Evolutionary conservation across 2,329 filamentous ascomycete genomes (phyloP).

Genomic region (Basipetospora chlamydospora): DNA sequence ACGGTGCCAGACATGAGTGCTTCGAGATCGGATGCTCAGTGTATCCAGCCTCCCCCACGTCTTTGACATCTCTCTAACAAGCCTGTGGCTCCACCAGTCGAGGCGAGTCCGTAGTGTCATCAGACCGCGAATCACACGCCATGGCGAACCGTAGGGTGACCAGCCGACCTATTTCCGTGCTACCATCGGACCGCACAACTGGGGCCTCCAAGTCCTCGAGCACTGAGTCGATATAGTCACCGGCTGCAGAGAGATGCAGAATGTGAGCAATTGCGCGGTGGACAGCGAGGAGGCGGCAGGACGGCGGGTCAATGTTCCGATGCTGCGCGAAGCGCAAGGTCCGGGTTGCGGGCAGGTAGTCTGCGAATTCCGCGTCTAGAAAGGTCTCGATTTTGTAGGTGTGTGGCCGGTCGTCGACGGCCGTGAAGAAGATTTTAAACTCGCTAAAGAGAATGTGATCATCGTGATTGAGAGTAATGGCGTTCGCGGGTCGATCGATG

Average conservation of each 20-base stretch:
- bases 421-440: not conserved
- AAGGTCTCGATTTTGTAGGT: not conserved
- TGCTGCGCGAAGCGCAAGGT: not conserved
- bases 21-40: too few relatives aligned
- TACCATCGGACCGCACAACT: not conserved
- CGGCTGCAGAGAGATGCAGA: not conserved
- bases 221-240: not conserved
- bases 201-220: not conserved
- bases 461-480: not conserved
- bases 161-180: not conserved
- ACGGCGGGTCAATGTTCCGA: not conserved
- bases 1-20: too few relatives aligned
- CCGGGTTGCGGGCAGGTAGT: not conserved
- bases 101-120: too few relatives aligned
- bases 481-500: not conserved
- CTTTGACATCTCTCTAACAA: too few relatives aligned
- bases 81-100: too few relatives aligned
- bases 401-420: not conserved
- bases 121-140: too few relatives aligned
- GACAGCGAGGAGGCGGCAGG: not conserved
- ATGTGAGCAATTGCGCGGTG: conserved; percentile 1
- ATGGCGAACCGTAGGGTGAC: too few relatives aligned
- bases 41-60: too few relatives aligned
- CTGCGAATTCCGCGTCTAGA: not conserved
- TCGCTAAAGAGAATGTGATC: not conserved